Conservation (phyloP, 305 asterid species). For the Caryopteris hybrid region DNA sequence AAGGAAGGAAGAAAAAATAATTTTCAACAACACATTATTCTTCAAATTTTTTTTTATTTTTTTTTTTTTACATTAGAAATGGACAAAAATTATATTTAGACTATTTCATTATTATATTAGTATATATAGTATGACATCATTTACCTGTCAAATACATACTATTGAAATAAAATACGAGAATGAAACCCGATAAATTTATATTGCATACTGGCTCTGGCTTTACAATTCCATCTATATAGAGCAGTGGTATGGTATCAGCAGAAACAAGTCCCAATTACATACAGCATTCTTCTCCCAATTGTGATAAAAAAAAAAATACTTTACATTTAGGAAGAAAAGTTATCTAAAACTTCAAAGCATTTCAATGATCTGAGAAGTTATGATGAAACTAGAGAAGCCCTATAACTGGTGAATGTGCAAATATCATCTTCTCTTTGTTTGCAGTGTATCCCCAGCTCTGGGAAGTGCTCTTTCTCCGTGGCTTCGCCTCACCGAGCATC, state of each 20-base stretch:
- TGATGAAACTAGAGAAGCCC: slow-evolving; percentile 48
- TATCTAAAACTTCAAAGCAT: slow-evolving; percentile 23
- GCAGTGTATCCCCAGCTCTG: slow-evolving; percentile 53
- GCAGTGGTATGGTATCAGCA: background rate
- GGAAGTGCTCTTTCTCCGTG: slow-evolving; percentile 70
- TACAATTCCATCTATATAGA: background rate
- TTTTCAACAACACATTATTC: no score
- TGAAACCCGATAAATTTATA: no score
- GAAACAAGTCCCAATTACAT: background rate
- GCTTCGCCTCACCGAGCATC: slow-evolving; percentile 90
- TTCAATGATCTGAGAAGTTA: no score
- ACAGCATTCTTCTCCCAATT: no score
- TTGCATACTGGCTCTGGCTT: no score
- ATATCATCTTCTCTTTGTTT: slow-evolving; percentile 54
- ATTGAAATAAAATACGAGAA: background rate
- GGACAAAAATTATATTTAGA: no score
- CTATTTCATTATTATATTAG: no score
- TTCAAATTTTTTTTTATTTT: no score
- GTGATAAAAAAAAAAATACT: background rate
- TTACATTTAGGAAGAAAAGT: slow-evolving; percentile 16
- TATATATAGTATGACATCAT: no score
- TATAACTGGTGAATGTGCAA: slow-evolving; percentile 78
- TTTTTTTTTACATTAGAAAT: no score
- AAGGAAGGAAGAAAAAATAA: no score
- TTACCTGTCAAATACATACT: background rate